These are phyloP conservation scores for Penicillium sp. DNA, from an alignment of 2,329 filamentous ascomycete genomes.

Conservation along the genomic window DNA sequence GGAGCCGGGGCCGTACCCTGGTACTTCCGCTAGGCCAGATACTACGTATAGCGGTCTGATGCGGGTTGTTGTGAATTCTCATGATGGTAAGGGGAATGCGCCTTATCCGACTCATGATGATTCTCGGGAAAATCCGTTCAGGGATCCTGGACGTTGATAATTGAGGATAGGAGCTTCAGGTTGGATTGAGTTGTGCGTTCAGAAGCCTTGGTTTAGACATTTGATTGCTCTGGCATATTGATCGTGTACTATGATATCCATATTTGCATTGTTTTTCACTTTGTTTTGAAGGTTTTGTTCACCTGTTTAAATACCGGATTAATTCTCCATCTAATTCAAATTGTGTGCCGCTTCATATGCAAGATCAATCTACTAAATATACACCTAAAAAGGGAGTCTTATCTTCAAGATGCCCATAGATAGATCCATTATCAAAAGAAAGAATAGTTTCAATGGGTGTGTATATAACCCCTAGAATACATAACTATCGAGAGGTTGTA, in stretches of 20 bases:
- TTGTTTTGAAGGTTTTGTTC: background rate
- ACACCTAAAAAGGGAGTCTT: background rate
- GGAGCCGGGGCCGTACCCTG: constrained; percentile 28
- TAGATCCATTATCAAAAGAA: background rate
- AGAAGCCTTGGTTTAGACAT: background rate
- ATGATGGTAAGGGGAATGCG: constrained; percentile 20
- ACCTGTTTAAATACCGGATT: background rate
- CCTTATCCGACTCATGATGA: constrained; percentile 28
- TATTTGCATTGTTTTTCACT: background rate
- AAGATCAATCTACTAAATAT: background rate
- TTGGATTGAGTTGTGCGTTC: background rate
- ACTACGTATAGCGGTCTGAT: constrained; percentile 42
- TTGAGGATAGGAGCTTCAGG: background rate
- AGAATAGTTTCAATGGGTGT: constrained; percentile 1
- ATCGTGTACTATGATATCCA: constrained; percentile 3
- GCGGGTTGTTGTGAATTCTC: constrained; percentile 34
- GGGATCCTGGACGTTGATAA: constrained; percentile 1
- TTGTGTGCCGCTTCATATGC: background rate
- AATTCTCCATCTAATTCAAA: background rate
- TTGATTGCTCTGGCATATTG: background rate
- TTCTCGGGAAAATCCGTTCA: constrained; percentile 2
- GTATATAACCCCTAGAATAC: constrained; percentile 9
- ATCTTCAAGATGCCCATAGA: background rate
- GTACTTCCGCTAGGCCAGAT: constrained; percentile 25
- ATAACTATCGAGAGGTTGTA: background rate